Evolutionary conservation across 352 stramenopile species (phyloP).

Genomic region (Phytophthora podocarpi): DNA sequence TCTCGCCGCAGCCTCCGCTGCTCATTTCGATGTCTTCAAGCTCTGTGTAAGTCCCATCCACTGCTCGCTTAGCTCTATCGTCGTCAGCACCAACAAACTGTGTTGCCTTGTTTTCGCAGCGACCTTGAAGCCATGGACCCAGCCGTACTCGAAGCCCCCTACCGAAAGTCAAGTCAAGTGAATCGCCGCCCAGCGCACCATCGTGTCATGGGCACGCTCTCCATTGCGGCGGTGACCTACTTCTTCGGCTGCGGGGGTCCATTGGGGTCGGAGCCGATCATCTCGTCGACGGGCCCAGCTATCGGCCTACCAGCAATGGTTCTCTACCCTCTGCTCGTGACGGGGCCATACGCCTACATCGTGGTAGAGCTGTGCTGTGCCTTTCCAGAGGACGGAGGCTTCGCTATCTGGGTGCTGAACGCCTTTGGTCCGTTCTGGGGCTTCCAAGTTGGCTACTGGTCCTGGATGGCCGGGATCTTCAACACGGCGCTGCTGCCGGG

Average conservation of each 20-base stretch:
- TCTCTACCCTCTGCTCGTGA: slow-evolving; percentile 68
- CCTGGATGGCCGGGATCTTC: slow-evolving; percentile 70
- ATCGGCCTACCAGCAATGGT: slow-evolving; percentile 54
- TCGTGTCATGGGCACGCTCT: slow-evolving; percentile 42
- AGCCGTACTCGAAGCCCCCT: slow-evolving; percentile 19
- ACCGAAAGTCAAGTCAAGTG: slow-evolving; percentile 33
- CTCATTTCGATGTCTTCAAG: not conserved
- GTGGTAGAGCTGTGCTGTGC: slow-evolving; percentile 70
- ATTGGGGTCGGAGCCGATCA: slow-evolving; percentile 61
- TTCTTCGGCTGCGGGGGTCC: slow-evolving; percentile 54
- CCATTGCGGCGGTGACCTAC: slow-evolving; percentile 57
- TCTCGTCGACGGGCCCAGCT: slow-evolving; percentile 57
- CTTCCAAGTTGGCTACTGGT: slow-evolving; percentile 85
- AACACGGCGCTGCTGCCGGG: slow-evolving; percentile 58
- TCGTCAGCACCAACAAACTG: not conserved
- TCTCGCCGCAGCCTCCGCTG: not conserved
- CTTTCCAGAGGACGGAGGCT: slow-evolving; percentile 79
- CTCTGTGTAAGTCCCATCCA: slow-evolving; percentile 3
- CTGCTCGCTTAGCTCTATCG: not conserved
- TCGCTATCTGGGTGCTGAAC: slow-evolving; percentile 71
- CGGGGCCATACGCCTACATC: slow-evolving; percentile 60
- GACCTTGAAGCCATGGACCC: slow-evolving; percentile 23
- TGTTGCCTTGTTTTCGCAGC: slow-evolving; percentile 9
- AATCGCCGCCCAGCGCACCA: slow-evolving; percentile 20
- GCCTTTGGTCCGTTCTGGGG: slow-evolving; percentile 79